Evolutionary conservation across 2,329 filamentous ascomycete genomes (phyloP), one percentile per base, ranked within the genome.

Genomic region (Periconia digitata): DNA sequence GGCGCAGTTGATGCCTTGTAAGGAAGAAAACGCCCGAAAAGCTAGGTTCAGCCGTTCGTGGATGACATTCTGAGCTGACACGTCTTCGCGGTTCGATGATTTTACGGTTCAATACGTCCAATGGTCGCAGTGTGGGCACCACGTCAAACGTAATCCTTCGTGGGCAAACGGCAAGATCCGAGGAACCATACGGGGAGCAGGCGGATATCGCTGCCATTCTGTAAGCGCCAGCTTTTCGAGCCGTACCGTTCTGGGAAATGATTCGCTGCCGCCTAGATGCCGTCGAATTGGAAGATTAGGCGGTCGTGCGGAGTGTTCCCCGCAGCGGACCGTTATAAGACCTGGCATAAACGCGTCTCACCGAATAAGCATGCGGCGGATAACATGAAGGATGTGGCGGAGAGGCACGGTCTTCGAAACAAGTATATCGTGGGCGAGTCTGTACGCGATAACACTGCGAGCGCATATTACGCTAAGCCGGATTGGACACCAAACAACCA

Each of bases 341-440:
- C 15, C 34, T 17, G 17, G 17, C 18, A 13, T 29, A 41, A n/a
- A 41, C 40, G 22, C 40, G 22, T 27, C 23, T 20, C 13, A 10
- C 27, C 23, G 23, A 42, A 42, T 34, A 20, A 16, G 16, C 17
- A 17, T 3, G 6, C 46, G 34, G 37, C 46, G 42, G 37, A 20
- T 41, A 41, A 44, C 38, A 8, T 36, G 37, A 29, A 12, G 37
- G 37, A 44, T 41, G 46, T 41, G 23, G 35, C 27, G 20, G 22
- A 41, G 42, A 44, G 46, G 46, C 46, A 49, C 46, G 37, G 46
- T 36, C 24, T 4, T 10, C 4, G n/a, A 32, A 32, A 32, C 27
- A 32, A 15, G 27, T 32, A 32, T 32, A 32, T 32, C 10, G n/a
- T 32, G 27, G 27, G n/a, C 27, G 27, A 32, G n/a, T 32, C 10